Percentiles rank a stretch among this genome's conserved stretches.
Conservation (phyloP, 805 yeast genomes). For the Saturnispora mendoncae region DNA sequence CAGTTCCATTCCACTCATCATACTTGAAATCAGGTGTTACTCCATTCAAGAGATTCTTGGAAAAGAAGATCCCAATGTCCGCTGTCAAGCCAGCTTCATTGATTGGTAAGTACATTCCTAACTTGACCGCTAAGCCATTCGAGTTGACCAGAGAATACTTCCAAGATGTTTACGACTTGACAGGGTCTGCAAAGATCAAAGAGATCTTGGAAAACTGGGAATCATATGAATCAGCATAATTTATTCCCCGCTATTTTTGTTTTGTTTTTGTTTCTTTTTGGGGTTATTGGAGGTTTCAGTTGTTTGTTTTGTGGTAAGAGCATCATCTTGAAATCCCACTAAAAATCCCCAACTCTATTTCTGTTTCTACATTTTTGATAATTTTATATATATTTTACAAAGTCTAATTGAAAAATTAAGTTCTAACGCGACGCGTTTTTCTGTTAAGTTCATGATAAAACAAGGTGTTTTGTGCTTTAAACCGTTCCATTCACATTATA, state of each 20-base stretch:
- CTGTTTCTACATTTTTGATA: background rate
- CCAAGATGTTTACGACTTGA: conserved; percentile 88
- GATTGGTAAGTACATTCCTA: conserved; percentile 94
- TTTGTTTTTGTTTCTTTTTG: conserved; percentile 4
- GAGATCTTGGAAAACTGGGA: conserved; percentile 94
- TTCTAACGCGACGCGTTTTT: background rate
- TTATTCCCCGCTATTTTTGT: background rate
- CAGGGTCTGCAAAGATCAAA: conserved; percentile 87
- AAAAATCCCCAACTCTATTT: too few species aligned
- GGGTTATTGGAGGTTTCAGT: background rate
- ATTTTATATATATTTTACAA: conserved; percentile 4
- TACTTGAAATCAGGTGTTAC: conserved; percentile 97
- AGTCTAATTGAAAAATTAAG: too few species aligned
- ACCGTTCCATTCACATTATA: background rate
- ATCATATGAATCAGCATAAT: conserved; percentile 49
- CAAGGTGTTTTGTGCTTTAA: background rate
- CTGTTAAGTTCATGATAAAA: too few species aligned
- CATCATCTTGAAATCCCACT: conserved; percentile 1
- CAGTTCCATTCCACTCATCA: conserved; percentile 99
- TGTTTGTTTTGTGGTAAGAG: conserved; percentile 15
- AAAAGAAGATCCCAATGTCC: conserved; percentile 89
- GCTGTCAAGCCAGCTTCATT: conserved; percentile 92
- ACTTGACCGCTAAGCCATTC: conserved; percentile 96
- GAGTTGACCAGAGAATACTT: conserved; percentile 93
- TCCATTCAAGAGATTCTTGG: conserved; percentile 96